A percentile compares a stretch with the other conserved stretches of the same genome.
These are phyloP conservation scores for Globisporangium uncinulatum DNA, from an alignment of 352 stramenopile species.

Conservation along the genomic window DNA sequence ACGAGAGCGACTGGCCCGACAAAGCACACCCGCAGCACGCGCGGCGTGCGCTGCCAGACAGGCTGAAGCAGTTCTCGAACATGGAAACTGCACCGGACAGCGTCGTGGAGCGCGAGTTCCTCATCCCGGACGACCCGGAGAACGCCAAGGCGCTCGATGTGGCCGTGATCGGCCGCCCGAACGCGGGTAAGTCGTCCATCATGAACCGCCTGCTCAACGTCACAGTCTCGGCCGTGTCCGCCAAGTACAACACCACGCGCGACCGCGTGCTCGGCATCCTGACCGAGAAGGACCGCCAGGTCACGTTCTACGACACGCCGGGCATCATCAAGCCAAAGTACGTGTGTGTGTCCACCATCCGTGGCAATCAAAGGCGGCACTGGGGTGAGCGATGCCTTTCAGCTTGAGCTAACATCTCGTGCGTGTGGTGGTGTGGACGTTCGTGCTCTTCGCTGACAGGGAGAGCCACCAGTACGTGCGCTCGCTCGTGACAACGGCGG, in stretches of 20 bases:
- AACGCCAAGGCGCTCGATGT: conserved; percentile 64
- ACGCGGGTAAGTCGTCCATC: conserved; percentile 85
- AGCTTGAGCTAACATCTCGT: neutral
- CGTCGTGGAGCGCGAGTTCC: conserved; percentile 63
- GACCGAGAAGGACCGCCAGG: conserved; percentile 65
- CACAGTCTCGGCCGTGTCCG: conserved; percentile 80
- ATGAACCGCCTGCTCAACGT: conserved; percentile 75
- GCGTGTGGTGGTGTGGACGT: neutral
- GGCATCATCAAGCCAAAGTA: conserved; percentile 85
- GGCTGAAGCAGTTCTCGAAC: conserved; percentile 71
- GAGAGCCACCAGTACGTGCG: conserved; percentile 79
- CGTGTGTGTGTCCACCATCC: neutral
- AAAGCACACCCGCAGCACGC: conserved; percentile 11
- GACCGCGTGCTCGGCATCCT: conserved; percentile 75
- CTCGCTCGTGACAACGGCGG: conserved; percentile 68
- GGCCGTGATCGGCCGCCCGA: conserved; percentile 81
- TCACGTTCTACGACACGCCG: conserved; percentile 85
- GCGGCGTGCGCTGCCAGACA: conserved; percentile 34
- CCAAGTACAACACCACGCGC: conserved; percentile 87
- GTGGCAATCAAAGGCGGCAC: neutral
- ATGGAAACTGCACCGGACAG: conserved; percentile 51
- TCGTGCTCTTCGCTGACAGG: conserved; percentile 11
- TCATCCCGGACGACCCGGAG: conserved; percentile 67
- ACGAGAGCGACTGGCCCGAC: conserved; percentile 16
- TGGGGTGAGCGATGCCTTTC: neutral